Evolutionary conservation across 2,329 filamentous ascomycete species (phyloP).

Genomic region (Phaeomoniella chlamydospora): DNA sequence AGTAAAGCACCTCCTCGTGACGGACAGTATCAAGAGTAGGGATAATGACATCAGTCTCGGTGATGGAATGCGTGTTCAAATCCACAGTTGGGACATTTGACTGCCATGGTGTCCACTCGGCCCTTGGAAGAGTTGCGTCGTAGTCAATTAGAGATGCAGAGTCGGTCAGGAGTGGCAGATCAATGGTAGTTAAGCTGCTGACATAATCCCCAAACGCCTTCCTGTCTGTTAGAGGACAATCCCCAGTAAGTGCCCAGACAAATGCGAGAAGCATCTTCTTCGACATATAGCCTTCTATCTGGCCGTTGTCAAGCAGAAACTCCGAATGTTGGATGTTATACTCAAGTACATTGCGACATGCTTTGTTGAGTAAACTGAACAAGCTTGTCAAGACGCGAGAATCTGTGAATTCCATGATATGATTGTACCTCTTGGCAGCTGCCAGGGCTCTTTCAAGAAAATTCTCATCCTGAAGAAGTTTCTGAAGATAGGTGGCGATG

Average conservation of each 20-base stretch:
- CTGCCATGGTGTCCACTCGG: conserved; percentile 88
- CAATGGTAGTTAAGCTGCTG: conserved; percentile 68
- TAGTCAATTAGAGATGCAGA: conserved; percentile 86
- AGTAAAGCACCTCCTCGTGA: conserved; percentile 98
- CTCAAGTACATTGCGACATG: conserved; percentile 80
- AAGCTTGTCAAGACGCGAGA: conserved; percentile 82
- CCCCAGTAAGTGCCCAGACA: conserved; percentile 91
- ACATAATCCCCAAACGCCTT: conserved; percentile 81
- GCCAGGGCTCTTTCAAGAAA: conserved; percentile 68
- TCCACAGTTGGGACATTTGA: conserved; percentile 87
- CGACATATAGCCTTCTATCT: conserved; percentile 75
- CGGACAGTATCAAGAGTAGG: conserved; percentile 93
- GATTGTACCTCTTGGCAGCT: conserved; percentile 63
- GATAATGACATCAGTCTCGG: conserved; percentile 95
- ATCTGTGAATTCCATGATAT: conserved; percentile 97
- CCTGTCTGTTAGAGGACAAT: conserved; percentile 77
- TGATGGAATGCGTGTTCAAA: conserved; percentile 96
- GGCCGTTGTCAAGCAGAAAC: conserved; percentile 80
- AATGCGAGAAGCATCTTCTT: conserved; percentile 89
- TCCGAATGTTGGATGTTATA: conserved; percentile 92
- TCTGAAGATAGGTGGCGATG: conserved; percentile 64
- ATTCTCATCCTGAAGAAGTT: conserved; percentile 61
- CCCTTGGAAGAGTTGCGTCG: conserved; percentile 73
- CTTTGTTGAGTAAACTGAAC: conserved; percentile 91
- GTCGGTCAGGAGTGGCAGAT: conserved; percentile 65